Evolutionary conservation across 331 rosid genomes (phyloP).

Genomic region (Pyrus hybrid): DNA sequence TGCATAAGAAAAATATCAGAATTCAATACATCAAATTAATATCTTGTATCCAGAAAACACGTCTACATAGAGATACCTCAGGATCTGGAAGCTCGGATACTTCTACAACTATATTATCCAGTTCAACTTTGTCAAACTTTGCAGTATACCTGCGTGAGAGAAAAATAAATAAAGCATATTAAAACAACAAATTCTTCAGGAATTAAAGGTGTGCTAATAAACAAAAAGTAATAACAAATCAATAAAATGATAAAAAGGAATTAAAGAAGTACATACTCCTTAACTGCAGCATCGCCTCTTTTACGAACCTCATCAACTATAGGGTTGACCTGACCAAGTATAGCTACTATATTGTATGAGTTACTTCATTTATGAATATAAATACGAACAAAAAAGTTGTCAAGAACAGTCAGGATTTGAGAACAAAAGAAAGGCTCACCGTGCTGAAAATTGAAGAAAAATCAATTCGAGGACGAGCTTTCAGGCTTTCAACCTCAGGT

Average conservation of each 20-base stretch:
- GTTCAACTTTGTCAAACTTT: constrained; percentile 69
- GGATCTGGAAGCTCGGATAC: constrained; percentile 86
- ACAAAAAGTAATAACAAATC: background rate
- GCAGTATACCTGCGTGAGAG: constrained; percentile 54
- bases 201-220: background rate
- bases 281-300: constrained; percentile 83
- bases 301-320: constrained; percentile 80
- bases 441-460: constrained; percentile 75
- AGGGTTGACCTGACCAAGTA: constrained; percentile 67
- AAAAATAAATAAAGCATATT: background rate
- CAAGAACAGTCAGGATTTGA: background rate
- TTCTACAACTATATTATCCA: constrained; percentile 48
- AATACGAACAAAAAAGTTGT: background rate
- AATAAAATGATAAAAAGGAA: background rate
- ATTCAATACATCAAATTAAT: background rate
- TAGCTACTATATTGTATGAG: background rate
- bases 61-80: constrained; percentile 41
- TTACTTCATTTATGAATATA: background rate
- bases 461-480: constrained; percentile 88
- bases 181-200: background rate
- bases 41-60: background rate
- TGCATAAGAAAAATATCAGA: constrained; percentile 21
- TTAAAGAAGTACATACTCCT: constrained; percentile 48
- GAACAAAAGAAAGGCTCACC: constrained; percentile 24
- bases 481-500: constrained; percentile 59